Base-by-base conservation (phyloP, 1,139 yeast species). In the Candida freyschussii region DNA sequence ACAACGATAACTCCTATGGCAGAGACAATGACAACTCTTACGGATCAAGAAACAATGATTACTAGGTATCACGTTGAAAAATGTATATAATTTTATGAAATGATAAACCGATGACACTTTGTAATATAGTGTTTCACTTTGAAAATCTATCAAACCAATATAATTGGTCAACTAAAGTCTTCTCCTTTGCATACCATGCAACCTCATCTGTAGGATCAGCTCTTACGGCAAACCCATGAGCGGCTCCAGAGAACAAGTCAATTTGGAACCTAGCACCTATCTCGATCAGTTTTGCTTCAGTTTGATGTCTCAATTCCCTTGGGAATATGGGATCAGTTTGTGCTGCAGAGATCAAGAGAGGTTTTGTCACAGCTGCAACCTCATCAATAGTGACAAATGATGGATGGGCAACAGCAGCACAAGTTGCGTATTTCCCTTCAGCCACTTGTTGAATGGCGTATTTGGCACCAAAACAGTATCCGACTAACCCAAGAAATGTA, bases 401-500 rank as follows among this genome's bases (percentile, higher is more conserved):
- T 10, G 96, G 96, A 57, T 87, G 96, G 11, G 89, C 91, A 39
- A 72, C 56, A 8, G 89, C 93, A 46, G 72, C 86, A 20, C 68
- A 80, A 40, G 76, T 70, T 11, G 63, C 61, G 11, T 59, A 46
- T 15, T 78, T 79, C 17, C 53, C 62, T 13, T 58, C 56, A 2
- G 72, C 60, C 32, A 80, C 59, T 36, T 78, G 68, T 38, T 69
- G 75, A 30, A 80, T 52, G 18, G 70, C 75, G 44, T 63, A 77
- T 56, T 78, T 80, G 32, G 87, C 95, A 50, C 96, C 96, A 48
- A 68, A 86, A 62, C 96, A 87, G 66, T 84, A 78, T 13, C 96
- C 96, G 34, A 81, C 61, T 13, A 75, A 75, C 31, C 69, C 78
- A 17, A 80, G 41, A 44, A 67, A 75, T 36, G 68, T 60, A 9